phyloP scores from a whole-genome alignment of 768 basidiomycete genomes.

The Asterophora parasitica region DNA sequence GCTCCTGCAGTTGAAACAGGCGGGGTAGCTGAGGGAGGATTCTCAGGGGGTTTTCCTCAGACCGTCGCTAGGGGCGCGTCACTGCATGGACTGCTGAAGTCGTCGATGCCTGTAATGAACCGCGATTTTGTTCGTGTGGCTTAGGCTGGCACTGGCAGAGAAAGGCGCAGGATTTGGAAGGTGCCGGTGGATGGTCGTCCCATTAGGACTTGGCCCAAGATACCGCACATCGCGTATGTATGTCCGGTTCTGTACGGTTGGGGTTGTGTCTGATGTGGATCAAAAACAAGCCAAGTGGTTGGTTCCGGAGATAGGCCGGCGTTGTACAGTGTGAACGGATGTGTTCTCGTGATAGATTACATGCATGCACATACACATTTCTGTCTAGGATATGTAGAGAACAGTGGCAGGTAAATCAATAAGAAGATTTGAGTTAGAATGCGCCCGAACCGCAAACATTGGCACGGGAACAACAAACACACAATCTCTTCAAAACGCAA shows the following conservation, averaged over 20 bases:
- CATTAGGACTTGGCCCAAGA: slow-evolving; percentile 30
- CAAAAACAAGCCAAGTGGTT: slow-evolving; percentile 32
- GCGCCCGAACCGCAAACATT: slow-evolving; percentile 36
- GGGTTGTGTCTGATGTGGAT: slow-evolving; percentile 31
- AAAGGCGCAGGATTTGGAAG: slow-evolving; percentile 26
- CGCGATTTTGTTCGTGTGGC: slow-evolving; percentile 23
- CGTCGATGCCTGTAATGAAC: slow-evolving; percentile 9
- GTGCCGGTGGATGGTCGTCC: slow-evolving; percentile 14
- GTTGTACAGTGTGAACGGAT: slow-evolving; percentile 24
- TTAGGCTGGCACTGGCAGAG: slow-evolving; percentile 11
- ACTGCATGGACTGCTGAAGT: slow-evolving; percentile 3
- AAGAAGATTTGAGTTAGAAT: slow-evolving; percentile 32
- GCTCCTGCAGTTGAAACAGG: slow-evolving; percentile 26
- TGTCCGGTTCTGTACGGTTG: slow-evolving; percentile 16
- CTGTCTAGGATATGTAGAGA: slow-evolving; percentile 25
- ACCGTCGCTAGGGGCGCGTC: not conserved
- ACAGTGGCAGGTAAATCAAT: no score
- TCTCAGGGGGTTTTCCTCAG: not conserved
- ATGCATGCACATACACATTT: slow-evolving; percentile 23
- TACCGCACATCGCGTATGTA: slow-evolving; percentile 27
- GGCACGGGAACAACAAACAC: slow-evolving; percentile 41
- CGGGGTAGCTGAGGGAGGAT: not conserved
- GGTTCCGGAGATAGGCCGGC: slow-evolving; percentile 44
- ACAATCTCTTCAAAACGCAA: slow-evolving; percentile 31
- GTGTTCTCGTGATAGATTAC: slow-evolving; percentile 37